Evolutionary conservation across 257 asterid genomes (phyloP).

Genomic region (Eucommia ulmoides): DNA sequence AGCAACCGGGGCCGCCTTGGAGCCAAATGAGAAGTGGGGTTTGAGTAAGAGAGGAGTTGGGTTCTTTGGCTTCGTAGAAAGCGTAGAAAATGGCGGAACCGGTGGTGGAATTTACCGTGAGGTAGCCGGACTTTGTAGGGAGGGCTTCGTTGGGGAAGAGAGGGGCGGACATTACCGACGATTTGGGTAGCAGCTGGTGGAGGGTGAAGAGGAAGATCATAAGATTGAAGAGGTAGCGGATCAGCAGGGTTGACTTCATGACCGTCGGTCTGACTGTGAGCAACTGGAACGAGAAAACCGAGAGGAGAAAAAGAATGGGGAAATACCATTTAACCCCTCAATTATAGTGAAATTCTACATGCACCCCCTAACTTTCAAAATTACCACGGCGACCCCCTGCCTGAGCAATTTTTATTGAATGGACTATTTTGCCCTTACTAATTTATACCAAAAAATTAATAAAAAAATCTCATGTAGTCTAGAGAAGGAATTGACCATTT

Average conservation of each 20-base stretch:
- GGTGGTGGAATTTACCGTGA: background rate
- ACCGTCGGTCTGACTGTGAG: no score
- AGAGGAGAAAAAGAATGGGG: no score
- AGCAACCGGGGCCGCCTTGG: slow-evolving; percentile 2
- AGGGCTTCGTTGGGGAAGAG: background rate
- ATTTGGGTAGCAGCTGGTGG: background rate
- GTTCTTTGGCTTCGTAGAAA: background rate
- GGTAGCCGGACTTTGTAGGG: slow-evolving; percentile 1
- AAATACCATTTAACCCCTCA: no score
- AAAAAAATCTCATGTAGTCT: no score
- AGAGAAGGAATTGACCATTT: no score
- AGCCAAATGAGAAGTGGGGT: slow-evolving; percentile 2
- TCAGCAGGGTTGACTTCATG: background rate
- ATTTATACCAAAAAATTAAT: no score
- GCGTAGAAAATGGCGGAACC: background rate
- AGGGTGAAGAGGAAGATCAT: background rate
- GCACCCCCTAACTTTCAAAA: no score
- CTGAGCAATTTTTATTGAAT: no score
- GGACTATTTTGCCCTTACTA: no score
- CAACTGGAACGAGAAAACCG: no score
- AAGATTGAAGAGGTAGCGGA: background rate
- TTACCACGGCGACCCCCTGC: no score
- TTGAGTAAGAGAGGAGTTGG: background rate
- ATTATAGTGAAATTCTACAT: no score
- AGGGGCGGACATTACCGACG: background rate